Evolutionary conservation across 805 yeast genomes (phyloP), one percentile per base, ranked within the genome.

Genomic region (Candida awuae): DNA sequence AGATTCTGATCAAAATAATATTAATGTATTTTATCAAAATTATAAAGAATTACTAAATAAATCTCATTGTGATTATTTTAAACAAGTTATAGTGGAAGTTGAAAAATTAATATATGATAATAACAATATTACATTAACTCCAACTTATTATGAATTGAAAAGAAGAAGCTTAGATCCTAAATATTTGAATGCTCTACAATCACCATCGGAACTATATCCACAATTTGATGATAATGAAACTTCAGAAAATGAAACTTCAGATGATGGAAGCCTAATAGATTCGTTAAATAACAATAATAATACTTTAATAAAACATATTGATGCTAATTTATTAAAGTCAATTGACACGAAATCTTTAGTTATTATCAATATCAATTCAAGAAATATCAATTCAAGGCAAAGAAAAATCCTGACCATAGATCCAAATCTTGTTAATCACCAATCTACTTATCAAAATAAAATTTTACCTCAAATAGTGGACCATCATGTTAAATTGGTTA

Each of bases 181-280:
- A 6, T 7, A 3, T 19, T 10, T 16, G 4, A 16, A 30, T 15
- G 26, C 15, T 9, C 17, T 18, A 12, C 22, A 30, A 14, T 39
- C 42, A 13, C 38, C 38, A 3, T 31, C 28, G 12, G 42, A 39
- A 3, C 26, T 39, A 9, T 39, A 39, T 20, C 42, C 42, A 13
- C 37, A 38, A 29, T 23, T 29, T 6, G 37, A 33, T 2, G 17
- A 13, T 17, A 10, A 29, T 9, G 38, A 35, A 5, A 10, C 14
- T 6, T 21, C 32, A 2, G 28, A 5, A 29, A 13, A 23, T 13
- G 22, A 30, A 21, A 28, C 38, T 13, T 23, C 30, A 15, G 34
- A 30, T 8, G 28, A 25, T 5, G 13, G 12, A 25, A 12, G 6
- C 13, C 4, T 12, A 13, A 12, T 25, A 9, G 4, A 25, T 9